Percentiles rank a stretch among this genome's conserved stretches.
These are phyloP conservation scores for Leccinum uliginosum DNA, from an alignment of 768 basidiomycete genomes.

Conservation along the genomic window DNA sequence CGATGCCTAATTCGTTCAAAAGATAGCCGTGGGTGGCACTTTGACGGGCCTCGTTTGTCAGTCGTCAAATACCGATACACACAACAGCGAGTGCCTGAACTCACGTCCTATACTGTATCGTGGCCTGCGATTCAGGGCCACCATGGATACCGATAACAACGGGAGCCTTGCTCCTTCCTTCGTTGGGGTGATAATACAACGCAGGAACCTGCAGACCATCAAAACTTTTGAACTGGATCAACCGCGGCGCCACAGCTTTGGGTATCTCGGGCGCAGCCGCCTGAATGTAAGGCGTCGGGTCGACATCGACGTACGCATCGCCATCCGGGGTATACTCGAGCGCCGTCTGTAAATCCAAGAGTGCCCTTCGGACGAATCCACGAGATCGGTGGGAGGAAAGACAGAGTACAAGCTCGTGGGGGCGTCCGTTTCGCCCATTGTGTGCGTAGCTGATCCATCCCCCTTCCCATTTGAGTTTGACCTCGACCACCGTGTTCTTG, in stretches of 20 bases:
- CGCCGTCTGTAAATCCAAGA: conserved; percentile 26
- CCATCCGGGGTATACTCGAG: conserved; percentile 21
- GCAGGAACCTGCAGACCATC: conserved; percentile 39
- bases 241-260: conserved; percentile 28
- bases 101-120: conserved; percentile 31
- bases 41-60: conserved; percentile 7
- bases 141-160: conserved; percentile 38
- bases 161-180: conserved; percentile 26
- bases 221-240: conserved; percentile 39
- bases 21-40: conserved; percentile 37
- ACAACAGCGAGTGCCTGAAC: conserved; percentile 5
- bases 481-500: conserved; percentile 29
- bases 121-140: conserved; percentile 36
- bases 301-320: conserved; percentile 24
- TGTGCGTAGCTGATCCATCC: conserved; percentile 29
- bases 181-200: conserved; percentile 38
- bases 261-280: conserved; percentile 28
- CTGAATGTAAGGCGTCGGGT: conserved; percentile 30
- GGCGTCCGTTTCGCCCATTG: conserved; percentile 32
- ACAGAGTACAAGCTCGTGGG: conserved; percentile 29
- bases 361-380: conserved; percentile 24
- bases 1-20: conserved; percentile 39
- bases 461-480: conserved; percentile 29
- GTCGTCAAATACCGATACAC: not conserved
- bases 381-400: conserved; percentile 32